Evolutionary conservation across 2,329 filamentous ascomycete species (phyloP), one percentile per base, ranked within the genome.

Genomic region (Septoria linicola): DNA sequence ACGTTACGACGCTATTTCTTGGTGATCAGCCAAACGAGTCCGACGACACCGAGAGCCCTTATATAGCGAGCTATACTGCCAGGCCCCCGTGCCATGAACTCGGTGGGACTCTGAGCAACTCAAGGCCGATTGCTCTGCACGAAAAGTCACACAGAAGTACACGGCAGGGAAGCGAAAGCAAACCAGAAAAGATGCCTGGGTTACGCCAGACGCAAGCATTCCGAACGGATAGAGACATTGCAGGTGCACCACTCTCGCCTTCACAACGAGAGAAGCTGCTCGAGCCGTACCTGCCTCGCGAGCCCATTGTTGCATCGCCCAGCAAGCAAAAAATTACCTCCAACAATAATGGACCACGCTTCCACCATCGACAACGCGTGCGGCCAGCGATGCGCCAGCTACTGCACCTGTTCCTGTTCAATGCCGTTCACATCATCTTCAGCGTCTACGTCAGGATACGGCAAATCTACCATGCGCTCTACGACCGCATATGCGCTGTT

Each of bases 381-480:
- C 63, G 64, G 3, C 63, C 64, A 4, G 60, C 61, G 3, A 55
- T 66, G 48, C 58, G 57, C 23, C 57, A 62, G 25, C 47, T 64
- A 62, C 69, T 91, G 35, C 80, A 89, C 70, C 68, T 83, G 47
- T 68, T 89, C 34, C 68, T 89, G 53, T 90, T 86, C 70, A 78
- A 80, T 54, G 63, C 88, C 50, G 76, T 92, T 59, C 89, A 96
- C 65, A 80, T 86, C 56, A 68, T 96, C 60, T 97, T 96, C 73
- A 92, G 89, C 5, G 75, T 97, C 59, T 95, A 93, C 69, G 85
- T 96, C 60, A 87, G 90, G 57, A 72, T 89, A 52, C 84, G 91
- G 51, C 84, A 89, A 66, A 82, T 83, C 49, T 93, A 89, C 73
- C 86, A 92, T 68, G 81, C 85, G 7, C 79, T 95, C 42, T 77